Conservation (phyloP, 306 rosid species). For the Cucurbita ficifolia region DNA sequence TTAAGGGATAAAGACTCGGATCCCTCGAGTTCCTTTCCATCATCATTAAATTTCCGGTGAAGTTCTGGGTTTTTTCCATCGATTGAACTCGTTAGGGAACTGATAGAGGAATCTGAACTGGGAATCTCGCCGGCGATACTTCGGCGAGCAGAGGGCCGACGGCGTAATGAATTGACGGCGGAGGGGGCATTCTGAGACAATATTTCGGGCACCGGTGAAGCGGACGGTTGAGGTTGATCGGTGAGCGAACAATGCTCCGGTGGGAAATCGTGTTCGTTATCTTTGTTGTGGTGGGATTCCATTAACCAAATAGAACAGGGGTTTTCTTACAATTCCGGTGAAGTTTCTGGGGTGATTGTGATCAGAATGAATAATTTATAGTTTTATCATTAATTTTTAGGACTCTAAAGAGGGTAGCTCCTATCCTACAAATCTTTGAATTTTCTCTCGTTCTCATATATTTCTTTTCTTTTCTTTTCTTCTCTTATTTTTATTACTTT, state of each 20-base stretch:
- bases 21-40: constrained; percentile 7
- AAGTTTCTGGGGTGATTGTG: no score
- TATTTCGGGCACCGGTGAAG: neutral
- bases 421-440: no score
- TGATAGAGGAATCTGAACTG: constrained; percentile 6
- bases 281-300: constrained; percentile 24
- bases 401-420: no score
- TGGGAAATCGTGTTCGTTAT: constrained; percentile 21
- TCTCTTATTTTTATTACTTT: no score
- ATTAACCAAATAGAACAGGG: constrained; percentile 5
- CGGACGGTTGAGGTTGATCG: constrained; percentile 20
- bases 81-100: constrained; percentile 8
- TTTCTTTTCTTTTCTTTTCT: no score
- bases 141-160: constrained; percentile 15
- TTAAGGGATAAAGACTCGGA: constrained; percentile 11
- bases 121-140: constrained; percentile 10
- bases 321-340: neutral
- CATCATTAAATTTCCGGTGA: constrained; percentile 13
- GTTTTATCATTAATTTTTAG: no score
- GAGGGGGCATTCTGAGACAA: constrained; percentile 8
- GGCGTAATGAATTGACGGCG: constrained; percentile 22
- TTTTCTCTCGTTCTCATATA: no score
- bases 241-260: constrained; percentile 17
- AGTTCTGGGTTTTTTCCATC: neutral
- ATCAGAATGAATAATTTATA: no score